Evolutionary conservation across 352 stramenopile genomes (phyloP), one percentile per base, ranked within the genome.

Genomic region (Phytophthora fragariaefolia): DNA sequence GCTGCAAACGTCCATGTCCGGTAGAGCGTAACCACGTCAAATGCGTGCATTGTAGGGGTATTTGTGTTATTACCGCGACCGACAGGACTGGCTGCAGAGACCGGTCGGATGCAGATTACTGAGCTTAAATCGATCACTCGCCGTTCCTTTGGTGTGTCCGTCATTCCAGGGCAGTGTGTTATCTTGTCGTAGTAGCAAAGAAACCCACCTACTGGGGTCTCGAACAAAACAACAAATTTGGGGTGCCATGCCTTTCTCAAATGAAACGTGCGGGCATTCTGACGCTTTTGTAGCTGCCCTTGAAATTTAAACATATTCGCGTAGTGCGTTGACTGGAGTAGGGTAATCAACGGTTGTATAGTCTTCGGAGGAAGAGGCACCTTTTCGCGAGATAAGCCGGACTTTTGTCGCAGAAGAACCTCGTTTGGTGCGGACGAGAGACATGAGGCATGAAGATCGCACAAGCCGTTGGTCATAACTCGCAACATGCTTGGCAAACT

Each of bases 111-210:
- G 32, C 80, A 91, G 8, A 91, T 55, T 27, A 93, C 80, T 15
- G 75, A 73, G 43, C 79, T 87, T 20, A 93, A 52, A 38, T 93
- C 85, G 50, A 93, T 89, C 32, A 90, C 69, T 2, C 84, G 70
- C 5, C 84, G 72, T 23, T 91, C 80, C 57, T 83, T 89, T 12
- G 76, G 77, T 0, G 54, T 69, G 3, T 87, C 80, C 0, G 80
- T 79, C 26, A 77, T 74, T 1, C 83, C 79, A 6, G 85, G 84
- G 46, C 80, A 91, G 42, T 91, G 85, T 3, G 74, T 56, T 1
- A 89, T 63, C 51, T 87, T 87, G 68, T 93, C 80, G 57, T 90
- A 91, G 50, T 92, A 93, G 64, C 82, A 89, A 17, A 93, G 64
- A 53, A 88, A 90, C 4, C 73, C 77, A 1, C 85, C 85, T 5